Conservation (phyloP, 73 alveolate species). For the Breviolum minutum region DNA sequence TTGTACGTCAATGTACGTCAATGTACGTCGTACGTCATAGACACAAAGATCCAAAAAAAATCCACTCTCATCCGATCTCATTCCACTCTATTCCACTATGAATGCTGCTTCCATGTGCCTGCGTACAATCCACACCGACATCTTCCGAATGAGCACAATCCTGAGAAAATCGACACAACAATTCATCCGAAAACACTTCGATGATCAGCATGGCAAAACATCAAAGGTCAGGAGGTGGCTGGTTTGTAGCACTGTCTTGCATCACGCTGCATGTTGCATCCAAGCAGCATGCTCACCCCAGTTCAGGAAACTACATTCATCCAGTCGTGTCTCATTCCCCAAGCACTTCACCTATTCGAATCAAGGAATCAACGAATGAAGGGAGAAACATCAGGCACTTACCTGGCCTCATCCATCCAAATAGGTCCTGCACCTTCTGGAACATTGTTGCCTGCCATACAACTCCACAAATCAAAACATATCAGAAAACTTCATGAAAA, state of each 20-base stretch:
- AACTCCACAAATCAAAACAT: neutral
- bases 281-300: conserved; percentile 60
- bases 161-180: neutral
- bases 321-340: conserved; percentile 54
- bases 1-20: neutral
- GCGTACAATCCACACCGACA: conserved; percentile 43
- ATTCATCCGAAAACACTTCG: neutral
- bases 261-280: neutral
- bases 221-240: neutral
- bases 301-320: conserved; percentile 30
- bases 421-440: conserved; percentile 51
- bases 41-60: too few relatives aligned
- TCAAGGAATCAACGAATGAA: neutral
- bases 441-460: neutral
- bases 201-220: neutral
- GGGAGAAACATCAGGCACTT: neutral
- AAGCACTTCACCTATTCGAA: neutral
- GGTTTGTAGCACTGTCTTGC: neutral
- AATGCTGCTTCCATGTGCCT: neutral
- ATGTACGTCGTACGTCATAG: too few relatives aligned
- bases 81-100: too few relatives aligned
- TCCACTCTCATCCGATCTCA: too few relatives aligned
- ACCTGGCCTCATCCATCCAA: conserved; percentile 43
- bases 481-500: too few relatives aligned
- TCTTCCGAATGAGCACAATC: conserved; percentile 26